A percentile compares a stretch with the other conserved stretches of the same genome.
These are phyloP conservation scores for Scheffersomyces quercinus DNA, from an alignment of 1,139 yeast species.

Conservation along the genomic window DNA sequence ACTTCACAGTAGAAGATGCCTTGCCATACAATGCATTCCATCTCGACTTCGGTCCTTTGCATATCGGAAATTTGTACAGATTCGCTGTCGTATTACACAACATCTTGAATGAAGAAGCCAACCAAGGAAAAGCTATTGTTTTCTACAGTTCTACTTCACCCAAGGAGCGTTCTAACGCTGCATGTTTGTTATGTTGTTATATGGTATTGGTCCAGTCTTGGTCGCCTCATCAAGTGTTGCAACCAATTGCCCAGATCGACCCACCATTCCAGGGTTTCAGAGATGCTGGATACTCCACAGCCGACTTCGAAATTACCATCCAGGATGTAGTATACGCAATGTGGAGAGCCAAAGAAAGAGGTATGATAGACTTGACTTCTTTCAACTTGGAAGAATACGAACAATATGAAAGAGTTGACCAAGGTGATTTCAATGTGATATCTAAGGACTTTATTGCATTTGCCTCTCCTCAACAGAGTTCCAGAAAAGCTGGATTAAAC, in stretches of 20 bases:
- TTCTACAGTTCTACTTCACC: conserved; percentile 83
- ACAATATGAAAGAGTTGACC: conserved; percentile 91
- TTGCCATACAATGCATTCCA: conserved; percentile 91
- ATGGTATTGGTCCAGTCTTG: conserved; percentile 94
- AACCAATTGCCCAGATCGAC: conserved; percentile 87
- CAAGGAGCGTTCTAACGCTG: conserved; percentile 87
- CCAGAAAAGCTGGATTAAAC: conserved; percentile 48
- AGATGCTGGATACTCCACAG: conserved; percentile 95
- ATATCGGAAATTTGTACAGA: conserved; percentile 88
- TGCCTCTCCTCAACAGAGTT: conserved; percentile 90
- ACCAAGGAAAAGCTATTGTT: conserved; percentile 86
- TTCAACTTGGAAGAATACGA: conserved; percentile 93
- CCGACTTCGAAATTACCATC: conserved; percentile 89
- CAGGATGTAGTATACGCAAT: conserved; percentile 95
- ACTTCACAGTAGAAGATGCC: conserved; percentile 90
- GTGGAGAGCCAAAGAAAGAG: conserved; percentile 97
- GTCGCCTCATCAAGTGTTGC: conserved; percentile 97
- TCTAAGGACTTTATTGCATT: conserved; percentile 95
- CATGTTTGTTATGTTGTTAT: conserved; percentile 89
- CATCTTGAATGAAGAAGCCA: conserved; percentile 79
- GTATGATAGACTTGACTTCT: conserved; percentile 80
- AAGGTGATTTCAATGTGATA: conserved; percentile 91
- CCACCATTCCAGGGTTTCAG: conserved; percentile 95
- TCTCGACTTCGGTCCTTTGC: conserved; percentile 93
- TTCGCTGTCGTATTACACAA: conserved; percentile 95